phyloP scores from a whole-genome alignment of 441 rosid genomes.

The Croton laevigatus region DNA sequence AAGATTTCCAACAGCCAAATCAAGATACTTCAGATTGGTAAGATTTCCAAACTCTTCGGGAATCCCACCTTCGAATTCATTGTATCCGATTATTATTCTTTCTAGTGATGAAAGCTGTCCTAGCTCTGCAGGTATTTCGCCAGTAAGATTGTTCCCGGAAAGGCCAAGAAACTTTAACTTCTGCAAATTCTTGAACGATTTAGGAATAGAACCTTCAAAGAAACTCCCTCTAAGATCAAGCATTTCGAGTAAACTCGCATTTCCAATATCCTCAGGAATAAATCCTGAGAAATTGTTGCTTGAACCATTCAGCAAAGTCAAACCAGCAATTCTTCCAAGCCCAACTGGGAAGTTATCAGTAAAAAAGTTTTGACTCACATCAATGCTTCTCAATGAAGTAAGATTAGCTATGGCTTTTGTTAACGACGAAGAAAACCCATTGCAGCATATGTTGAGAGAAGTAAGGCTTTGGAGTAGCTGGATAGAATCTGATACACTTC shows the following conservation, averaged over 20 bases:
- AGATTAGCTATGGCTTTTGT: slow-evolving; percentile 47
- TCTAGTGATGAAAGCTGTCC: slow-evolving; percentile 73
- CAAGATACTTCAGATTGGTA: slow-evolving; percentile 71
- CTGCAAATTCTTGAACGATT: slow-evolving; percentile 59
- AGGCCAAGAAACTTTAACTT: slow-evolving; percentile 85
- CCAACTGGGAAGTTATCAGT: slow-evolving; percentile 55
- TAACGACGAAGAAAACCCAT: slow-evolving; percentile 49
- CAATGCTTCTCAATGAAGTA: slow-evolving; percentile 52
- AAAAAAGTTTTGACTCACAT: slow-evolving; percentile 73
- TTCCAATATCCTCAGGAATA: slow-evolving; percentile 71
- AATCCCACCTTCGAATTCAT: slow-evolving; percentile 65
- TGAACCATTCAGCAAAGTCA: slow-evolving; percentile 73
- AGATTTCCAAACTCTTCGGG: slow-evolving; percentile 79
- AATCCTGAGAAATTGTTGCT: slow-evolving; percentile 73
- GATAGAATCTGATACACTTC: slow-evolving; percentile 57
- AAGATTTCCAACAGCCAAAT: slow-evolving; percentile 68
- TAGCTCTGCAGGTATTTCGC: slow-evolving; percentile 63
- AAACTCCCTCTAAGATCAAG: slow-evolving; percentile 88
- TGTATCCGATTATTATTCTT: slow-evolving; percentile 78
- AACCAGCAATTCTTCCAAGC: slow-evolving; percentile 51
- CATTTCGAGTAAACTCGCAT: slow-evolving; percentile 53
- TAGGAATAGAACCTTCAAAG: slow-evolving; percentile 71
- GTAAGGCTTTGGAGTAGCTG: slow-evolving; percentile 44
- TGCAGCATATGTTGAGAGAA: slow-evolving; percentile 72
- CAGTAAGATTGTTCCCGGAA: slow-evolving; percentile 85